These are phyloP conservation scores for Suillus weaverae DNA, from an alignment of 768 basidiomycete species.

Conservation along the genomic window DNA sequence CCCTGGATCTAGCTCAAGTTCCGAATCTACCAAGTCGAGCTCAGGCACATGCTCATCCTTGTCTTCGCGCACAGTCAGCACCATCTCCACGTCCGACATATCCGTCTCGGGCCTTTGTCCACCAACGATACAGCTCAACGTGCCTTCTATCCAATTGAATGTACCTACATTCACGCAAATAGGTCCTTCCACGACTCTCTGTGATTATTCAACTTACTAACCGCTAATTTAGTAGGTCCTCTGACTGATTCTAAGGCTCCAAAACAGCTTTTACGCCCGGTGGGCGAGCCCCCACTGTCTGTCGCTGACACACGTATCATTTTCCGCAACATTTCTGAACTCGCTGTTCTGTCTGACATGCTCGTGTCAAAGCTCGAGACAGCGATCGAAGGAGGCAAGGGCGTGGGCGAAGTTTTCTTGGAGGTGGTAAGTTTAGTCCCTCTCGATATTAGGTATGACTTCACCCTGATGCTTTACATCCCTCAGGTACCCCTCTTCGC, in stretches of 20 bases:
- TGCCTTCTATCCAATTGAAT: background rate
- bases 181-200: constrained; percentile 27
- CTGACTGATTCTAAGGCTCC: constrained; percentile 20
- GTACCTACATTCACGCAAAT: constrained; percentile 28
- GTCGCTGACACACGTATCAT: constrained; percentile 67
- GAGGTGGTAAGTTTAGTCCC: constrained; percentile 51
- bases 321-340: constrained; percentile 74
- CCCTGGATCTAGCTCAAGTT: constrained; percentile 7
- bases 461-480: background rate
- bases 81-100: constrained; percentile 54
- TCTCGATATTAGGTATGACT: background rate
- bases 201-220: constrained; percentile 37
- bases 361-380: constrained; percentile 65
- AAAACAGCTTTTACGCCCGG: background rate
- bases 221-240: constrained; percentile 23
- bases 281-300: constrained; percentile 57
- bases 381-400: constrained; percentile 66
- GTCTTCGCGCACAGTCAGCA: constrained; percentile 44
- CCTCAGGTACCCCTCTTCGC: constrained; percentile 68
- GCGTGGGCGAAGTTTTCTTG: constrained; percentile 74
- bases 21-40: constrained; percentile 27
- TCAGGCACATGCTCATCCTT: constrained; percentile 39
- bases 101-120: background rate
- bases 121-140: background rate
- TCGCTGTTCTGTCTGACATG: constrained; percentile 68